Evolutionary conservation across 305 asterid genomes (phyloP), one percentile per base, ranked within the genome.

Genomic region (Fraxinus latifolia): DNA sequence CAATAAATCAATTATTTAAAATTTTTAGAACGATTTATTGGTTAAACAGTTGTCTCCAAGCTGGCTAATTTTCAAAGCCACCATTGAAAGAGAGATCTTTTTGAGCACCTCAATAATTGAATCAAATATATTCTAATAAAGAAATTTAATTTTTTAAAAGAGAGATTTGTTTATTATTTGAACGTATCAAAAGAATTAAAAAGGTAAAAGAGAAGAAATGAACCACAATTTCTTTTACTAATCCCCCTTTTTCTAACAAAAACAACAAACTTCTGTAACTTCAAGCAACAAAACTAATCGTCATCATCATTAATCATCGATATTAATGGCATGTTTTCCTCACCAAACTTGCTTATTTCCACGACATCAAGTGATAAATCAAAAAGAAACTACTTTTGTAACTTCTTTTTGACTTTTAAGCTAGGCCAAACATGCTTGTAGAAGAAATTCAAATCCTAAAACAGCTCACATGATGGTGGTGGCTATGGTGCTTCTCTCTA

Each of bases 391-490:
- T 36, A 3, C 6, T 75, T 75, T 58, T 3, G 31, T 2, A 53
- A 53, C 65, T 53, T n/a, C 65, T n/a, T 17, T 1, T 17, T 1
- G 1, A 14, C 47, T 60, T 75, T 27, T 50, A 53, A 58, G 76
- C 36, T 21, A 21, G 15, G 32, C 31, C 71, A 62, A 62, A 62
- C 71, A 23, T 27, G 32, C 32, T 21, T 4, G 12, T 23, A 3
- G 19, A 3, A 14, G 7, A 65, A 25, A 65, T 36, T 55, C 37
- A 74, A 82, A 72, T 71, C 78, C 84, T 60, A 62, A 85, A 85
- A 42, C 88, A 85, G 31, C 81, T 75, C 21, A 76, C 77, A 25
- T 58, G 84, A 19, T 39, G 76, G 75, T 79, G 82, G n/a, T 55
- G 81, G 50, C 73, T 80, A 11, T 53, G 79, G 15, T 70, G 77